Conservation (phyloP, 2,329 filamentous ascomycete species). For the Aspergillus tubingensis region DNA sequence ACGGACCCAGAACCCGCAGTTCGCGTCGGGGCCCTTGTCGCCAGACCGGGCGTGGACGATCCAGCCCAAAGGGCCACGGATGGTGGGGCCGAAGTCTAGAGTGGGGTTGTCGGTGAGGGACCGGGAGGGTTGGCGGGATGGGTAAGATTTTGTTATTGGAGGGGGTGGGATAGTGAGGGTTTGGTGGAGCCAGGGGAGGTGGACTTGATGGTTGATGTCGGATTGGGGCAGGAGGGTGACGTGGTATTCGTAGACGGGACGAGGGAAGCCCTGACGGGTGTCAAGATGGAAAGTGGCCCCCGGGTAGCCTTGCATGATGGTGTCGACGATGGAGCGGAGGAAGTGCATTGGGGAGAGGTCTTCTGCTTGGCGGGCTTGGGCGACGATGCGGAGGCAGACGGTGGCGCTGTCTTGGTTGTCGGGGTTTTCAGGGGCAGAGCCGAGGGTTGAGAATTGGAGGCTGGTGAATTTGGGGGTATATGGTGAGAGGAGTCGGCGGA, state of each 20-base stretch:
- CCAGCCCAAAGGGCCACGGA: conserved; percentile 31
- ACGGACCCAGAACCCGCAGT: conserved; percentile 51
- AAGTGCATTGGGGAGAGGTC: conserved; percentile 37
- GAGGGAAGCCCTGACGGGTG: conserved; percentile 36
- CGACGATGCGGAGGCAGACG: conserved; percentile 45
- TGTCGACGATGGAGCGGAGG: conserved; percentile 39
- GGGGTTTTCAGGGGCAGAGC: conserved; percentile 36
- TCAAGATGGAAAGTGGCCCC: conserved; percentile 41
- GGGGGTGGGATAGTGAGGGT: conserved; percentile 22
- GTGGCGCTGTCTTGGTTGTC: conserved; percentile 47
- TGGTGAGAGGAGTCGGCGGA: conserved; percentile 41
- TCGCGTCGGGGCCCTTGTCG: conserved; percentile 50
- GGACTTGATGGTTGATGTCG: conserved; percentile 28
- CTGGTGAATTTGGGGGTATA: conserved; percentile 35
- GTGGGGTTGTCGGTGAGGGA: conserved; percentile 12
- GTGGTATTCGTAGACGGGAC: conserved; percentile 37
- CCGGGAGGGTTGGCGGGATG: conserved; percentile 21
- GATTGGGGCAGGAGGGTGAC: conserved; percentile 30
- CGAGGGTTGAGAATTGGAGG: conserved; percentile 35
- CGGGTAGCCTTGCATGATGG: conserved; percentile 46
- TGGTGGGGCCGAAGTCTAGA: conserved; percentile 25
- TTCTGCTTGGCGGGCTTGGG: conserved; percentile 48
- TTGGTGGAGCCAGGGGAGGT: conserved; percentile 25
- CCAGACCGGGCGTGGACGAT: conserved; percentile 42
- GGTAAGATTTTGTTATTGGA: conserved; percentile 18